A percentile compares a stretch with the other conserved stretches of the same genome.
Evolutionary conservation across 257 asterid species (phyloP).

Genomic region (Forsythia suspensa): DNA sequence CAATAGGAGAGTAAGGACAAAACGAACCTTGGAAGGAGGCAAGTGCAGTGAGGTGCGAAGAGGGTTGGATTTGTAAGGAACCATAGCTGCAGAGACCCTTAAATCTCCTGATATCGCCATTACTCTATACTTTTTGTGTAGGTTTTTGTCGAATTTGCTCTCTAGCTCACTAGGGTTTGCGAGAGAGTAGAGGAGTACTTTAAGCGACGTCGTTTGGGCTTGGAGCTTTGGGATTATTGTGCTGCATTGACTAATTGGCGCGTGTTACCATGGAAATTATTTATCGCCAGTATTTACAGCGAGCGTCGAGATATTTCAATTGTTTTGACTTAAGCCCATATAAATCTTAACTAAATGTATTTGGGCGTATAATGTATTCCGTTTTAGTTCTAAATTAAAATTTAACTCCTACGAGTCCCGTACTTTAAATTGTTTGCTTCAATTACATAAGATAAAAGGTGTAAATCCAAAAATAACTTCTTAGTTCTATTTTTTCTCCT

Average conservation of each 20-base stretch:
- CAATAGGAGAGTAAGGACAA: not conserved
- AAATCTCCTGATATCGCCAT: slow-evolving; percentile 78
- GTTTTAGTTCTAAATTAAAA: no score
- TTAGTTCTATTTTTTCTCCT: no score
- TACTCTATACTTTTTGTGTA: not conserved
- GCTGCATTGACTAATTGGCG: not conserved
- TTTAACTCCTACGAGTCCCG: no score
- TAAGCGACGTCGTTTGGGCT: not conserved
- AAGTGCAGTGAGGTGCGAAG: slow-evolving; percentile 42
- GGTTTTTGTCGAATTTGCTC: slow-evolving; percentile 11
- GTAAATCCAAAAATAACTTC: no score
- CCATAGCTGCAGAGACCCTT: slow-evolving; percentile 70
- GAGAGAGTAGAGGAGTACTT: not conserved
- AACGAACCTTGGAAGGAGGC: slow-evolving; percentile 67
- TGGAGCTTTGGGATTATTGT: not conserved
- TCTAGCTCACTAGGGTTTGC: slow-evolving; percentile 29
- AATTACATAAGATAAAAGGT: no score
- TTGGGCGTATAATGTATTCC: no score
- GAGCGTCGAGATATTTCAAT: not conserved
- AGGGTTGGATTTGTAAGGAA: slow-evolving; percentile 56
- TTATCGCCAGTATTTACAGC: not conserved
- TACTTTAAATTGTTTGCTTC: no score
- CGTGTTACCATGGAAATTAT: no score
- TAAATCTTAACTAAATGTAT: no score
- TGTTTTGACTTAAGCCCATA: no score